Conservation (phyloP, 2,329 filamentous ascomycete genomes). For the Septoria linicola region DNA sequence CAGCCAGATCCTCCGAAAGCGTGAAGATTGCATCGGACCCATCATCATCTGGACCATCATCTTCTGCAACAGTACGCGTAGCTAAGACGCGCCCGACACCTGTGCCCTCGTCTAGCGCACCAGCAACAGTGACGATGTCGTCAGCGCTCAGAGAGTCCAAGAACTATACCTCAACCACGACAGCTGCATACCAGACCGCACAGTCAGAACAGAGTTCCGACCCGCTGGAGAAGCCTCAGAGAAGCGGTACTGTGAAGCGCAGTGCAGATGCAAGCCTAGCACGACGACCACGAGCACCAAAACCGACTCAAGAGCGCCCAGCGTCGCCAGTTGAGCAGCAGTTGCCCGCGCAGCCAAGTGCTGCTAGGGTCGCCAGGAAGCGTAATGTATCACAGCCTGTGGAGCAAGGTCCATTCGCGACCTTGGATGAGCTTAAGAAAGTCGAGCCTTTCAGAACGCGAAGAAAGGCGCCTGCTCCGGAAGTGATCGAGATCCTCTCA, state of each 20-base stretch:
- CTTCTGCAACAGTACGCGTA: constrained; percentile 26
- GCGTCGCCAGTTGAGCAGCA: constrained; percentile 27
- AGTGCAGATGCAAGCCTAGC: constrained; percentile 40
- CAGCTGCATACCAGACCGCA: constrained; percentile 28
- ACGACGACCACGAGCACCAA: constrained; percentile 35
- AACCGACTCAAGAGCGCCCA: constrained; percentile 28
- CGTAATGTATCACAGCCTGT: constrained; percentile 27
- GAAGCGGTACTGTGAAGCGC: constrained; percentile 30
- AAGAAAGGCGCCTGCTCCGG: constrained; percentile 30
- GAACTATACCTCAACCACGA: constrained; percentile 28
- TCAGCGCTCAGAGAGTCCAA: constrained; percentile 28
- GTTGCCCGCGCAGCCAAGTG: constrained; percentile 15
- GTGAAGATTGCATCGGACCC: constrained; percentile 30
- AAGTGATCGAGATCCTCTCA: constrained; percentile 40
- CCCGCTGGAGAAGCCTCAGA: constrained; percentile 30
- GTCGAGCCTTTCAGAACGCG: constrained; percentile 31
- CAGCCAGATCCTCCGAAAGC: constrained; percentile 30
- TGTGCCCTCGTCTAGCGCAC: constrained; percentile 18
- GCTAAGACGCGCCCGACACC: constrained; percentile 25
- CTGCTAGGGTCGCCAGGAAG: constrained; percentile 26
- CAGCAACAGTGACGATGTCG: constrained; percentile 19
- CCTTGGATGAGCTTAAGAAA: constrained; percentile 36
- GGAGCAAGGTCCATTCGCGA: constrained; percentile 32
- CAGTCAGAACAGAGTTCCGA: constrained; percentile 29
- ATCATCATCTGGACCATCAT: constrained; percentile 19